Percentiles rank a stretch among this genome's conserved stretches.
Evolutionary conservation across 148 eudicot species (phyloP).

Genomic region (Limonium bicolor): DNA sequence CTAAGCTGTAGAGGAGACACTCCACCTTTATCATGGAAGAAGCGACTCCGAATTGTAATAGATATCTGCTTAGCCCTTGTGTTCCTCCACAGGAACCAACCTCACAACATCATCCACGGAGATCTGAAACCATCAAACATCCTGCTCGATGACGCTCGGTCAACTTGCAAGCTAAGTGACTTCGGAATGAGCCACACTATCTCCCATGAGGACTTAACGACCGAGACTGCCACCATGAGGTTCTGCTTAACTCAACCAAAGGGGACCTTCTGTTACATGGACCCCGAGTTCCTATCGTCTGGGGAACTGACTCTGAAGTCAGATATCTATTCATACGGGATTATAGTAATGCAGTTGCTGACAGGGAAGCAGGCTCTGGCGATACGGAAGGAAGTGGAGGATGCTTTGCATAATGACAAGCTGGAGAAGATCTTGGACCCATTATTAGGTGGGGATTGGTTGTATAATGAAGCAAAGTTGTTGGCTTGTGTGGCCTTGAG

Average conservation of each 20-base stretch:
- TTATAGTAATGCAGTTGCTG: conserved; percentile 48
- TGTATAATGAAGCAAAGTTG: conserved; percentile 67
- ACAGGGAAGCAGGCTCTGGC: conserved; percentile 59
- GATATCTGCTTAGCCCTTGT: conserved; percentile 73
- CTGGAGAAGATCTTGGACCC: conserved; percentile 45
- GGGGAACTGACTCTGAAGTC: conserved; percentile 71
- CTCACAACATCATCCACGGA: conserved; percentile 48
- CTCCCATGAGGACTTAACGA: conserved; percentile 19
- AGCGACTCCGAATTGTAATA: conserved; percentile 58
- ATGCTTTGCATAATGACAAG: conserved; percentile 40
- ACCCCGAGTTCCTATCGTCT: conserved; percentile 46
- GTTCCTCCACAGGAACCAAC: conserved; percentile 57
- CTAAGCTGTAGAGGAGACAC: conserved; percentile 51
- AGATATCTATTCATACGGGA: conserved; percentile 79
- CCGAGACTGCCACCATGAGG: conserved; percentile 11
- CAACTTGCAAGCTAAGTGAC: conserved; percentile 51
- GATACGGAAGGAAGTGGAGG: conserved; percentile 45
- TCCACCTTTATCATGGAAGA: conserved; percentile 72
- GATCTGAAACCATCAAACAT: conserved; percentile 62
- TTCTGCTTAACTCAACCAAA: conserved; percentile 36
- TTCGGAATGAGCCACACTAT: conserved; percentile 51
- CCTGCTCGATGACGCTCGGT: conserved; percentile 48
- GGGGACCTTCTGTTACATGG: conserved; percentile 62
- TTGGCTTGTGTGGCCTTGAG: conserved; percentile 54
- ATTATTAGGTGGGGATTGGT: conserved; percentile 95